Evolutionary conservation across 495 filamentous ascomycete species (phyloP), one percentile per base, ranked within the genome.

Genomic region (Penicillium robsamsonii): DNA sequence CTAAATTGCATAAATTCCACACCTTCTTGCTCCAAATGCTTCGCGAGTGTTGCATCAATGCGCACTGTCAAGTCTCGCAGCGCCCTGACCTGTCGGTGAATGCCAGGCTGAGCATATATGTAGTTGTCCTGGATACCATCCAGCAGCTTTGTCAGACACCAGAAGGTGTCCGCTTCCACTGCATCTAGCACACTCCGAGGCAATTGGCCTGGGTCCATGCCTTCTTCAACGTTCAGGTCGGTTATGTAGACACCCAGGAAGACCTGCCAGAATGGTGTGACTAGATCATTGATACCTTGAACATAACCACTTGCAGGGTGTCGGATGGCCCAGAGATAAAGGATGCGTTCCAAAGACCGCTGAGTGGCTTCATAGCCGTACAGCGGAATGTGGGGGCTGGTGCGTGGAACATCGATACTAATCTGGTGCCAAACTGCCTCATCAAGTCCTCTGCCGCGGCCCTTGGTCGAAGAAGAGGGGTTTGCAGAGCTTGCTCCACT

Each of bases 1-100:
- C 91, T 96, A 67, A 98, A 98, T 67, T 98, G 94, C 71, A 98
- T 97, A 63, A 98, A 98, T 69, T 98, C 95, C 27, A 98, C 91
- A 11, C 89, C 87, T 67, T 97, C 90, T 22, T 81, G 81, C 64
- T 95, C 90, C 17, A 98, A 78, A 66, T 98, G 94, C 57, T 88
- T 92, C 12, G 91, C 90, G 55, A 98, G 80, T 2, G 82, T 77
- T 30, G 81, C 81, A 63, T 98, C 94, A 57, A 98, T 98, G 58
- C 94, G 81, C 57, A 86, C 88, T 9, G 91, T 95, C 27, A 98
- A 78, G 71, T 98, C 92, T 44, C 89, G 83, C 61, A 98, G 77
- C 25, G 90, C 91, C 20, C 84, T 80, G 41, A 98, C 94, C 70
- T 97, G 95, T 37, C 94, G 81, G 65, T 96, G 92, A 58, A 98